Base-by-base conservation (phyloP, 768 basidiomycete genomes). In the Russula compacta region DNA sequence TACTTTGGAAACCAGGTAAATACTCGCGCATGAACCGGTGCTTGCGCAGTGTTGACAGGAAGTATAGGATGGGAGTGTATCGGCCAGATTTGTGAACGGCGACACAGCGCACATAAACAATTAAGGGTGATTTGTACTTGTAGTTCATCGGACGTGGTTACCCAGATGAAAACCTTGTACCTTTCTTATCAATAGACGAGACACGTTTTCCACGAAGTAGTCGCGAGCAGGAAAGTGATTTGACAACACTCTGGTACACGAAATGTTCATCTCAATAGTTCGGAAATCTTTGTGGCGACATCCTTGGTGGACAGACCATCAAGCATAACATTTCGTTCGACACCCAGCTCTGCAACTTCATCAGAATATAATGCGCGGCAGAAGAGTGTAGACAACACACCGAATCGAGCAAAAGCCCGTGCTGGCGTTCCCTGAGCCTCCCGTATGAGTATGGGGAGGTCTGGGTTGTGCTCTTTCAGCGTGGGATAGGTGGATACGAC, bases 1-100 rank as follows among this genome's bases (percentile, higher is more conserved):
- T 98, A 98, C 77, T 99, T 98, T 73, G 92, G 92, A 19, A 93
- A 93, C 66, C 78, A 83, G 75, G 90, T 89, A 47, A 48, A 75
- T 69, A 29, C 39, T 50, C 24, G n/a, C 42, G 9, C 19, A 49
- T 29, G 24, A 29, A 29, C 24, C 15, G 15, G 6, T 46, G 24
- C 14, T 43, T 32, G 3, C 0, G 17, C 32, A 40, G 51, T n/a
- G 24, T 49, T 63, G 40, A 63, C 47, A 1, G 17, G 42, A 21
- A 40, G 32, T 29, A 35, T 46, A 63, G 61, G 61, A 63, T 19
- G 61, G 61, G 2, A 58, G 56, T 32, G 61, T 63, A 42, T 38
- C 52, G 43, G 61, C 52, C 17, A 53, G 38, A 49, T 52, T 43
- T 46, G 61, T 35, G 9, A 54, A 54, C 19, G 61, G 56, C 32